A percentile compares a stretch with the other conserved stretches of the same genome.
These are phyloP conservation scores for Septoria petroselini DNA, from an alignment of 2,329 filamentous ascomycete genomes.

Conservation along the genomic window DNA sequence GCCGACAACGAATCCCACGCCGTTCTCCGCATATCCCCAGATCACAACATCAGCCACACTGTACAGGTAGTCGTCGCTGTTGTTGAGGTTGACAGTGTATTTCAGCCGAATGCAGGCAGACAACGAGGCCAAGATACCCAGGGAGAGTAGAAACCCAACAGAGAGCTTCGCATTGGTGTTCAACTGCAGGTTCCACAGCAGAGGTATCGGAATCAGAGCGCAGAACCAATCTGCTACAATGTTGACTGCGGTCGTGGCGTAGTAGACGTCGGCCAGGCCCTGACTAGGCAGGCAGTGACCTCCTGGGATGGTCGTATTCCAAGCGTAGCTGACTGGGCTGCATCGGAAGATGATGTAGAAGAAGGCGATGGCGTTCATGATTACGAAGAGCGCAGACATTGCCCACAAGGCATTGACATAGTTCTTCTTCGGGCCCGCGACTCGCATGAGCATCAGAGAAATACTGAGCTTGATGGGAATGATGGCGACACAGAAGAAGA, in stretches of 20 bases:
- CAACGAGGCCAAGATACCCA: constrained; percentile 38
- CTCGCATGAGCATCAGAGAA: constrained; percentile 38
- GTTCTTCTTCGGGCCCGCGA: constrained; percentile 33
- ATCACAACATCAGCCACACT: constrained; percentile 38
- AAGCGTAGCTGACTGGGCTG: constrained; percentile 35
- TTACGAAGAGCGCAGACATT: constrained; percentile 35
- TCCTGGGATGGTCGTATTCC: constrained; percentile 31
- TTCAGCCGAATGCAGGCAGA: constrained; percentile 38
- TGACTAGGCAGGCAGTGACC: constrained; percentile 32
- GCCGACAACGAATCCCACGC: constrained; percentile 38
- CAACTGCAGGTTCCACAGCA: constrained; percentile 45
- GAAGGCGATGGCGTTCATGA: constrained; percentile 45
- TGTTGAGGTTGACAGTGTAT: constrained; percentile 39
- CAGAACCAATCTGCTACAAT: constrained; percentile 41
- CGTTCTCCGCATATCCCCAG: constrained; percentile 41
- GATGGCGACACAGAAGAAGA: constrained; percentile 40
- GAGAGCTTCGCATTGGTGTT: constrained; percentile 44
- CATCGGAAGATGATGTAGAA: constrained; percentile 42
- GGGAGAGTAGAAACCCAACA: constrained; percentile 38
- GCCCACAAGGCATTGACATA: constrained; percentile 34
- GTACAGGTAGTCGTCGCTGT: constrained; percentile 35
- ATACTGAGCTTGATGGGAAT: constrained; percentile 41
- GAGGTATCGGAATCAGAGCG: constrained; percentile 41
- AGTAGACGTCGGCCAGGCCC: constrained; percentile 37
- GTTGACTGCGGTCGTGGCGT: constrained; percentile 39